Evolutionary conservation across 2,329 filamentous ascomycete species (phyloP).

Genomic region (Fusarium avenaceum): DNA sequence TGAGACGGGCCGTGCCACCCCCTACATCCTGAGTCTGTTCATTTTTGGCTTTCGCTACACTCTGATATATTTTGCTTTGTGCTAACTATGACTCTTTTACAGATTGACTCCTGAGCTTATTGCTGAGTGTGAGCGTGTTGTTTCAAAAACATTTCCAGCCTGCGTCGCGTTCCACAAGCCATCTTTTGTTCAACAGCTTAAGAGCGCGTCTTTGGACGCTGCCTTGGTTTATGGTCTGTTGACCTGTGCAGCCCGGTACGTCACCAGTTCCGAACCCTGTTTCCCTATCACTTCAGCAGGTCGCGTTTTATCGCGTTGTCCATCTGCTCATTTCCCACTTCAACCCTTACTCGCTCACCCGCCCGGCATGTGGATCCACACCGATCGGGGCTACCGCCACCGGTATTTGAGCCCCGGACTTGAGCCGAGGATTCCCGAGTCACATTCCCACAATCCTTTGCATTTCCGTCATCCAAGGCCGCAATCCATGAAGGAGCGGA

Average conservation of each 20-base stretch:
- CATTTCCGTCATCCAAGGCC: not conserved
- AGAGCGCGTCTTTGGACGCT: constrained; percentile 67
- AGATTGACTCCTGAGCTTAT: constrained; percentile 70
- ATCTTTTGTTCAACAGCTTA: constrained; percentile 71
- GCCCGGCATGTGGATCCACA: constrained; percentile 46
- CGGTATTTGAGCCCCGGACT: constrained; percentile 41
- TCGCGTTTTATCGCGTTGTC: constrained; percentile 20
- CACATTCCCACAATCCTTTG: constrained; percentile 16
- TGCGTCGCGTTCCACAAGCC: constrained; percentile 75
- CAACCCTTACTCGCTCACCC: constrained; percentile 40
- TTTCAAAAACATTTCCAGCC: constrained; percentile 71
- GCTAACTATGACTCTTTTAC: constrained; percentile 45
- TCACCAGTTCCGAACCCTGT: constrained; percentile 38
- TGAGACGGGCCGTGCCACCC: constrained; percentile 47
- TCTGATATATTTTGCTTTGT: constrained; percentile 20
- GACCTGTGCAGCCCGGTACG: constrained; percentile 70
- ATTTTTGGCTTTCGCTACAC: constrained; percentile 9
- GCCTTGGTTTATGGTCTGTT: constrained; percentile 71
- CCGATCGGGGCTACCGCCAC: constrained; percentile 45
- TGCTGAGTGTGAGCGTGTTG: constrained; percentile 71
- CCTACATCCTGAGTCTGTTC: constrained; percentile 26
- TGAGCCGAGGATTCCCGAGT: constrained; percentile 44
- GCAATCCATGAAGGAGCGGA: constrained; percentile 3
- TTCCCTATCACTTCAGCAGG: constrained; percentile 28
- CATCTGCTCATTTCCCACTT: constrained; percentile 42